Percentiles rank a stretch among this genome's conserved stretches.
These are phyloP conservation scores for Kurtzmaniella natalensis DNA, from an alignment of 1,139 yeast species.

Conservation along the genomic window DNA sequence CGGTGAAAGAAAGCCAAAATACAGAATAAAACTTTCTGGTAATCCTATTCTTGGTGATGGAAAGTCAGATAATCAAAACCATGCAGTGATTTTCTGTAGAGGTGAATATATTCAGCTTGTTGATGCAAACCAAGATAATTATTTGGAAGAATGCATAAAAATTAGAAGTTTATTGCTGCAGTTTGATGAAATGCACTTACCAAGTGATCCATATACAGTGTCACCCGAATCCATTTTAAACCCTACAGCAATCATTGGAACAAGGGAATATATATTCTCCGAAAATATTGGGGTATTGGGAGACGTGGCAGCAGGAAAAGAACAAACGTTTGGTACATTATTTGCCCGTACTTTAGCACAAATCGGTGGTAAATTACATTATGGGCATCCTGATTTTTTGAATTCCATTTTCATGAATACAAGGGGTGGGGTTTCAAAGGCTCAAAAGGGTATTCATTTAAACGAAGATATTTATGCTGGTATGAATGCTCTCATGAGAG, in stretches of 20 bases:
- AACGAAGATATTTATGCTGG: slow-evolving; percentile 59
- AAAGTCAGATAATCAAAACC: slow-evolving; percentile 54
- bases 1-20: slow-evolving; percentile 38
- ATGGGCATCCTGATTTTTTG: slow-evolving; percentile 55
- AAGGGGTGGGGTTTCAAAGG: slow-evolving; percentile 54
- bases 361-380: slow-evolving; percentile 52
- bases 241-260: slow-evolving; percentile 53
- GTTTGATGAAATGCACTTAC: slow-evolving; percentile 40
- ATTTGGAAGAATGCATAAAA: slow-evolving; percentile 51
- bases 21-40: slow-evolving; percentile 45
- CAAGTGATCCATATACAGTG: slow-evolving; percentile 33
- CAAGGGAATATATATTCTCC: slow-evolving; percentile 52
- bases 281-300: slow-evolving; percentile 53
- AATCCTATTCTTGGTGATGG: slow-evolving; percentile 57
- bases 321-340: slow-evolving; percentile 54
- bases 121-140: slow-evolving; percentile 57
- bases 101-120: slow-evolving; percentile 53
- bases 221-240: slow-evolving; percentile 19
- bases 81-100: slow-evolving; percentile 44
- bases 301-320: slow-evolving; percentile 56
- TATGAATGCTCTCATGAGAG: slow-evolving; percentile 47
- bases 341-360: slow-evolving; percentile 54
- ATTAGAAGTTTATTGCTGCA: slow-evolving; percentile 49
- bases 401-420: slow-evolving; percentile 49
- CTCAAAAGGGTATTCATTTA: slow-evolving; percentile 51